These are phyloP conservation scores for Apiospora phragmitis DNA, from an alignment of 2,329 filamentous ascomycete genomes.

Conservation along the genomic window DNA sequence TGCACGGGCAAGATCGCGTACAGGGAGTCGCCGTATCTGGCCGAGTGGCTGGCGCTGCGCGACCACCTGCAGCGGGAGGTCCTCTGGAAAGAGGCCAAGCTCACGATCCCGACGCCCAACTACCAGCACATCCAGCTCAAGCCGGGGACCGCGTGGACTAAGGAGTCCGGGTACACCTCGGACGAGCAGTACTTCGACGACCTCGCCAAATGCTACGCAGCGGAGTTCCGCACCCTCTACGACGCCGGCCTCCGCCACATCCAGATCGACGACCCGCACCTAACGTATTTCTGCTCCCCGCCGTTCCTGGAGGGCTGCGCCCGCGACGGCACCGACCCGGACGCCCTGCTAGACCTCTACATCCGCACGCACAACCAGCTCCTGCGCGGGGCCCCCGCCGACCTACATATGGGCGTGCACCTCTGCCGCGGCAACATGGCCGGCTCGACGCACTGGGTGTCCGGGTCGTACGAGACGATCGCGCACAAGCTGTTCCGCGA, in stretches of 20 bases:
- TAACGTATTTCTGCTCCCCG: conserved; percentile 58
- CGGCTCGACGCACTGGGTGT: conserved; percentile 49
- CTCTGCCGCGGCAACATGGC: conserved; percentile 54
- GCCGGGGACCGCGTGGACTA: conserved; percentile 48
- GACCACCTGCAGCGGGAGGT: conserved; percentile 49
- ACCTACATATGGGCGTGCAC: conserved; percentile 65
- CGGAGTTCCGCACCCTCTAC: conserved; percentile 53
- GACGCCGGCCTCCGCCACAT: conserved; percentile 52
- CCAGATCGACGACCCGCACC: conserved; percentile 57
- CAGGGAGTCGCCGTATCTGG: conserved; percentile 40
- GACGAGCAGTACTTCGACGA: conserved; percentile 56
- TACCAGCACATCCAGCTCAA: conserved; percentile 66
- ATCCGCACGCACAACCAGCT: conserved; percentile 63
- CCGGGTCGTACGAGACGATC: conserved; percentile 52
- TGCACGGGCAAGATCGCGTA: conserved; percentile 38
- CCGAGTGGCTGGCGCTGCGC: conserved; percentile 39
- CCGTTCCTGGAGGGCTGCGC: conserved; percentile 57
- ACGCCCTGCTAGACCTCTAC: conserved; percentile 58
- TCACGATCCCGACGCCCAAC: conserved; percentile 61
- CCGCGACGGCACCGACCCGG: conserved; percentile 53
- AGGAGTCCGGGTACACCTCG: conserved; percentile 46
- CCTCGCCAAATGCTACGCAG: conserved; percentile 52
- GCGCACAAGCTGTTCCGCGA: conserved; percentile 50
- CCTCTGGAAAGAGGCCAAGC: conserved; percentile 61
- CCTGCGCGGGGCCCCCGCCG: conserved; percentile 50